These are phyloP conservation scores for Hippophae gyantsensis DNA, from an alignment of 306 rosid genomes.

Conservation along the genomic window DNA sequence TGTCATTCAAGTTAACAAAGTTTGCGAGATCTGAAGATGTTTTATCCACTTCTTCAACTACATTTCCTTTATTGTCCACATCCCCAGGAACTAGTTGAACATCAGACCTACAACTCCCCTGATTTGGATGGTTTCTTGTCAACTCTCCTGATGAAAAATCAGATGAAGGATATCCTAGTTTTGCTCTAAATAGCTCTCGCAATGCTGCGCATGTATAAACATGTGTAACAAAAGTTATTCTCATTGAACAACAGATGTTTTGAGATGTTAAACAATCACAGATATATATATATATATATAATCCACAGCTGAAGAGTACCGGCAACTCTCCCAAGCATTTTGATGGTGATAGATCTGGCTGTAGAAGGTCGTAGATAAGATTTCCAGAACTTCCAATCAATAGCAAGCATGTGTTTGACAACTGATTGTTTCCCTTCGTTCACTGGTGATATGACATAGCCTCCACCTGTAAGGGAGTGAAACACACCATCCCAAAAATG, in stretches of 20 bases:
- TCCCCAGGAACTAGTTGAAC: conserved; percentile 17
- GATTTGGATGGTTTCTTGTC: conserved; percentile 32
- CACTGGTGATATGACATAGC: conserved; percentile 66
- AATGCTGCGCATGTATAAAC: conserved; percentile 38
- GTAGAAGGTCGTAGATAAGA: conserved; percentile 44
- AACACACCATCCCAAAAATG: conserved; percentile 1
- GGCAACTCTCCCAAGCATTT: conserved; percentile 77
- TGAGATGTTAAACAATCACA: not conserved
- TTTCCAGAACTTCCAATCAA: conserved; percentile 92
- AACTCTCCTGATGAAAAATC: conserved; percentile 51
- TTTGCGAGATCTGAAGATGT: conserved; percentile 33
- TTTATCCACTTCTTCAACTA: conserved; percentile 28
- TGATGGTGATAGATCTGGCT: conserved; percentile 50
- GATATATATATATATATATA: not conserved
- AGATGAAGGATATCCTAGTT: conserved; percentile 30
- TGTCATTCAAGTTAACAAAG: conserved; percentile 60
- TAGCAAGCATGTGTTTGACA: conserved; percentile 85
- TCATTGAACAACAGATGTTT: not conserved
- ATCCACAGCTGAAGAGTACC: conserved; percentile 29
- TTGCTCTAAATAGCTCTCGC: conserved; percentile 57
- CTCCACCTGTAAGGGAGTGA: conserved; percentile 55
- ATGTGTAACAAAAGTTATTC: not conserved
- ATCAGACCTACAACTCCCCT: conserved; percentile 31
- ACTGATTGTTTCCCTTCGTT: conserved; percentile 64
- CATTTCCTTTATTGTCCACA: conserved; percentile 17